Evolutionary conservation across 2,329 filamentous ascomycete genomes (phyloP).

Genomic region (Ophiocordyceps camponoti-rufipedis): DNA sequence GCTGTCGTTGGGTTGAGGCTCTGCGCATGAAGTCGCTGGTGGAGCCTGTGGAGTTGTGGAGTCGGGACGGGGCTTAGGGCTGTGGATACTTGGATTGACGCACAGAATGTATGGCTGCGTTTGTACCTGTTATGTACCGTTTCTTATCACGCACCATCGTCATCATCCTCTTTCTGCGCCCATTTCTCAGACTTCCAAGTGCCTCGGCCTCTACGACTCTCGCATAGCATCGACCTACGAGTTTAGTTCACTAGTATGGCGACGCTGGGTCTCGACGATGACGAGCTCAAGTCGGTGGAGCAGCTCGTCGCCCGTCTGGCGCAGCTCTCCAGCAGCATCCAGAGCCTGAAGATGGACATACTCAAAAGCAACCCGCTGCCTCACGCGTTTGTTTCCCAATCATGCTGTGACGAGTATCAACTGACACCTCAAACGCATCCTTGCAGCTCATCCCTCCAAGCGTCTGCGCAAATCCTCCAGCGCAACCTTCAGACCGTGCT

Average conservation of each 20-base stretch:
- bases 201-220: too few species aligned
- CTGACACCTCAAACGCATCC: neutral
- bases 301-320: conserved; percentile 49
- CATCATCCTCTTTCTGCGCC: neutral
- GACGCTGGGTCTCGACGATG: conserved; percentile 30
- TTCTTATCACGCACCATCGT: neutral
- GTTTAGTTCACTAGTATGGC: conserved; percentile 11
- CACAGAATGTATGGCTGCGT: neutral
- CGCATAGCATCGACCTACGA: too few species aligned
- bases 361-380: conserved; percentile 47
- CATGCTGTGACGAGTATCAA: neutral
- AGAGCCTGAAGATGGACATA: conserved; percentile 42
- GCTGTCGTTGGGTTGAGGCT: too few species aligned
- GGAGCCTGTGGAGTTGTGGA: neutral
- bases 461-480: conserved; percentile 53
- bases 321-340: conserved; percentile 51
- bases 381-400: conserved; percentile 30
- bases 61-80: neutral
- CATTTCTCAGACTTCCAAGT: too few species aligned
- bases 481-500: conserved; percentile 51
- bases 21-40: neutral
- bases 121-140: neutral
- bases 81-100: neutral
- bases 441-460: conserved; percentile 48
- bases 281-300: conserved; percentile 52